Evolutionary conservation across 73 alveolate genomes (phyloP), one percentile per base, ranked within the genome.

Genomic region (Tetrahymena thermophila): DNA sequence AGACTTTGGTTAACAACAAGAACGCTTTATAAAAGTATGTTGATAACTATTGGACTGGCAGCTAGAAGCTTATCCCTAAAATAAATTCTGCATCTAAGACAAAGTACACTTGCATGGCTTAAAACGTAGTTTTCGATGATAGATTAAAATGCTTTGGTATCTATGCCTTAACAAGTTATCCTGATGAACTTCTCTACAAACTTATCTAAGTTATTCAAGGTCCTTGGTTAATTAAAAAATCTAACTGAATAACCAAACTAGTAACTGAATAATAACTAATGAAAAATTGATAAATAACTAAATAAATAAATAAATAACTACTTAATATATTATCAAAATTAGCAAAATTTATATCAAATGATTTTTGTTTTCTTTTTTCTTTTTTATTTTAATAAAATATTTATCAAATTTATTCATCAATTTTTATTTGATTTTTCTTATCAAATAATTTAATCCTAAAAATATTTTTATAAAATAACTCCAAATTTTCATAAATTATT

Each of bases 41-140:
- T 28, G 93, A 42, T 21, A 95, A 71, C 85, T 95, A 50, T 85
- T 43, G 56, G 31, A 89, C 97, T 35, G 97, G 97, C 35, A 95
- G 97, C 37, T 94, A 50, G 10, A 58, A 40, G 10, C 35, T 85
- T 25, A 71, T 71, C 37, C 89, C 89, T 71, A 71, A 71, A 31
- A 71, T 71, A 11, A 71, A 71, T 71, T 9, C 35, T 28, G 89
- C 89, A 25, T n/a, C 37, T 11, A 71, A 71, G 89, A 71, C 89
- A 71, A 28, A 71, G 31, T 71, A 28, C 37, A 71, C 89, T n/a
- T 71, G 89, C 13, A 71, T 71, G 89, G 89, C 89, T 25, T 8
- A 71, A 31, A 71, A 71, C n/a, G 37, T 71, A 19, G 37, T 71
- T 8, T 71, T 71, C 11, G 89, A 71, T 25, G 89, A 71, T 71